Percentiles rank a stretch among this genome's conserved stretches.
phyloP scores from a whole-genome alignment of 2,329 filamentous ascomycete genomes.

The Dothistroma septosporum region DNA sequence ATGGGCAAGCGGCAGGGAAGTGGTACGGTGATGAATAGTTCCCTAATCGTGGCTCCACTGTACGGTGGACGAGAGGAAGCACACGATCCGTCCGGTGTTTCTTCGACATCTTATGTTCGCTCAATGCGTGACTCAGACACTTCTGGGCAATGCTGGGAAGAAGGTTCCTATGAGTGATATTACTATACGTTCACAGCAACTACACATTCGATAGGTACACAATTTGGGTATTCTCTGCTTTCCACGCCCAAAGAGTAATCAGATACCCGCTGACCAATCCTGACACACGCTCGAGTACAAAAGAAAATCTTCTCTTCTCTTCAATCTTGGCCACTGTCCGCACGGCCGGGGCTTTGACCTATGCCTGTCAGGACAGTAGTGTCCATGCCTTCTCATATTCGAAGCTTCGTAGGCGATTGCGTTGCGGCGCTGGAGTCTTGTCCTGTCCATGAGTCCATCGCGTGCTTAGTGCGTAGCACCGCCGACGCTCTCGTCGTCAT shows the following conservation, averaged over 20 bases:
- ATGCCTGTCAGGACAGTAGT: background rate
- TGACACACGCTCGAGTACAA: conserved; percentile 15
- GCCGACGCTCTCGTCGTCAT: conserved; percentile 24
- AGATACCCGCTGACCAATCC: conserved; percentile 13
- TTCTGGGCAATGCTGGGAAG: conserved; percentile 33
- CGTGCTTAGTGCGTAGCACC: conserved; percentile 22
- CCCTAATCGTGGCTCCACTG: too few relatives aligned
- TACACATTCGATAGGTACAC: conserved; percentile 21
- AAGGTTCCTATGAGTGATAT: conserved; percentile 11
- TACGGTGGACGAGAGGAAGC: too few relatives aligned
- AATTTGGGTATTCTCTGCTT: conserved; percentile 23
- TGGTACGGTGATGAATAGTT: too few relatives aligned
- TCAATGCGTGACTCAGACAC: background rate
- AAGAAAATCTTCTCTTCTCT: conserved; percentile 13
- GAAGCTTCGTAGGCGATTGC: background rate
- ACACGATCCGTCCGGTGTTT: background rate
- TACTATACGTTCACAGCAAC: conserved; percentile 18
- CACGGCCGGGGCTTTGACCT: conserved; percentile 4
- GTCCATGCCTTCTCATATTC: background rate
- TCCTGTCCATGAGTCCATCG: background rate
- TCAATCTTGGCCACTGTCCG: conserved; percentile 1
- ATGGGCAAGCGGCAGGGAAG: too few relatives aligned
- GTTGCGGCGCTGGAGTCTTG: background rate
- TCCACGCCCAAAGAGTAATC: conserved; percentile 13
- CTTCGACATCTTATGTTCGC: background rate